These are phyloP conservation scores for Sporothrix schenckii DNA, from an alignment of 2,329 filamentous ascomycete genomes.

Conservation along the genomic window DNA sequence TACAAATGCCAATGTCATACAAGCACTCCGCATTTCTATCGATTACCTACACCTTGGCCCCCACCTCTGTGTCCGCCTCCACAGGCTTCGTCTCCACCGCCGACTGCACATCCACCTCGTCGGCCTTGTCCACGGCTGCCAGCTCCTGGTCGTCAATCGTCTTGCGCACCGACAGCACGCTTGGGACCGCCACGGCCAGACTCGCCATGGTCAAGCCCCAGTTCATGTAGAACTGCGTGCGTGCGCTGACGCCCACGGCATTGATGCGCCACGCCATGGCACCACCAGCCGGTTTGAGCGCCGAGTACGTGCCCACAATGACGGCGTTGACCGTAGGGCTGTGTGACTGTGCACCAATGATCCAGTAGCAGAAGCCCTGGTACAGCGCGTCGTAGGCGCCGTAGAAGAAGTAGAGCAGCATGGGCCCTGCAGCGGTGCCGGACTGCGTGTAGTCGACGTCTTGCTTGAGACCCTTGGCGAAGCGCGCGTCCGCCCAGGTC, in stretches of 20 bases:
- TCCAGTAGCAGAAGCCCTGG: slow-evolving; percentile 68
- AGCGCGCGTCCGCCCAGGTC: slow-evolving; percentile 52
- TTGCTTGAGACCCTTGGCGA: slow-evolving; percentile 46
- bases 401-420: slow-evolving; percentile 72
- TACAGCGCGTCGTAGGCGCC: slow-evolving; percentile 69
- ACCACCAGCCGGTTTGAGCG: slow-evolving; percentile 45
- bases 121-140: slow-evolving; percentile 32
- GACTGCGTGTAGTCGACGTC: slow-evolving; percentile 43
- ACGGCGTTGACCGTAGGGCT: slow-evolving; percentile 48
- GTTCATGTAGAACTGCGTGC: slow-evolving; percentile 51
- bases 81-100: neutral
- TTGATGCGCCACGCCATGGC: slow-evolving; percentile 44
- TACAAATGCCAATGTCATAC: neutral
- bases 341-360: slow-evolving; percentile 52
- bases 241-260: slow-evolving; percentile 51
- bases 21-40: too few relatives aligned
- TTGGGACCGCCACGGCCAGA: slow-evolving; percentile 48
- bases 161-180: slow-evolving; percentile 46
- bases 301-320: slow-evolving; percentile 53
- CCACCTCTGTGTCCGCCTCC: neutral
- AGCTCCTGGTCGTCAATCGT: slow-evolving; percentile 40
- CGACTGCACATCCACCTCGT: slow-evolving; percentile 14
- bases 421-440: slow-evolving; percentile 43
- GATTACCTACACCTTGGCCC: neutral
- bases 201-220: slow-evolving; percentile 52